Percentiles rank a stretch among this genome's conserved stretches.
phyloP scores from a whole-genome alignment of 805 yeast species.

The Kurtzmaniella fragi region DNA sequence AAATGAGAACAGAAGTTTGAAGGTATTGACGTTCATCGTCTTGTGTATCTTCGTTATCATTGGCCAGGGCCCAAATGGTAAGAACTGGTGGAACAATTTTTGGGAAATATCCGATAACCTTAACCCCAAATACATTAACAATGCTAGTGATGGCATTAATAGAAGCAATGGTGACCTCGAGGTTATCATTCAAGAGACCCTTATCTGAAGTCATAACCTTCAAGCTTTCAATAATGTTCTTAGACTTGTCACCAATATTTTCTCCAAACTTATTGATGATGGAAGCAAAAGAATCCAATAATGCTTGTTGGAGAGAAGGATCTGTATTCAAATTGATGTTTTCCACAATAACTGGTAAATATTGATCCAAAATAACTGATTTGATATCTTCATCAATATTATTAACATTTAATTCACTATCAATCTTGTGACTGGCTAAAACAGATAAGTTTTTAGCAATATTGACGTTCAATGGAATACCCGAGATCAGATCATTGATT shows the following conservation, averaged over 20 bases:
- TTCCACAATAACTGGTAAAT: conserved; percentile 46
- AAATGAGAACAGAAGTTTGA: conserved; percentile 66
- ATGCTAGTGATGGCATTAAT: conserved; percentile 66
- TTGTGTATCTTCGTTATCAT: conserved; percentile 14
- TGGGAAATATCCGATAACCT: conserved; percentile 79
- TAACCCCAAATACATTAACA: conserved; percentile 75
- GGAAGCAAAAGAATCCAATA: conserved; percentile 61
- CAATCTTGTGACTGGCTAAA: conserved; percentile 65
- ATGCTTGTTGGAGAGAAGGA: conserved; percentile 57
- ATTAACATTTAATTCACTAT: conserved; percentile 51
- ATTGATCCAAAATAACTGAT: conserved; percentile 44
- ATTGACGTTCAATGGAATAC: conserved; percentile 39
- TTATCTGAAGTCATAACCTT: conserved; percentile 40
- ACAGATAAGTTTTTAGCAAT: conserved; percentile 59
- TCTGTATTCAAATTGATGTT: conserved; percentile 33
- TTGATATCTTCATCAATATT: conserved; percentile 40
- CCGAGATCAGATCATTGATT: conserved; percentile 24
- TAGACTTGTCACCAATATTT: conserved; percentile 26
- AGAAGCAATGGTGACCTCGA: conserved; percentile 69
- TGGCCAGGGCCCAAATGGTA: conserved; percentile 46
- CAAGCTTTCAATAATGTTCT: conserved; percentile 46
- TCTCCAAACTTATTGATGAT: conserved; percentile 59
- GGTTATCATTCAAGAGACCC: conserved; percentile 51
- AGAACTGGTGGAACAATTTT: conserved; percentile 75
- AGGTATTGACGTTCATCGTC: conserved; percentile 25